These are phyloP conservation scores for Saturnispora saitoi DNA, from an alignment of 805 yeast genomes.

Conservation along the genomic window DNA sequence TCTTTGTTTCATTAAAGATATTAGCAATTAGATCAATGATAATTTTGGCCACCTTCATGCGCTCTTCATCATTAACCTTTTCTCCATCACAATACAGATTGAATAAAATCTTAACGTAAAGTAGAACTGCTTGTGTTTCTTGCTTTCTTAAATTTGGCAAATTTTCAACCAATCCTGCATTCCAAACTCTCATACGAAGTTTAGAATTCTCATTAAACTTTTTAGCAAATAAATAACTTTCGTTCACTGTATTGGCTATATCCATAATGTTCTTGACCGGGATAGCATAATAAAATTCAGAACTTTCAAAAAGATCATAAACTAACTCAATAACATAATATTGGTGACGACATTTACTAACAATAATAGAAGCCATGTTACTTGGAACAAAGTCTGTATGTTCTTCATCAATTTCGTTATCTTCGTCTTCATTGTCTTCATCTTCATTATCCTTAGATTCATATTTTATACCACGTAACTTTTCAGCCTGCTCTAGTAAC, in stretches of 20 bases:
- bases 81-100: slow-evolving; percentile 62
- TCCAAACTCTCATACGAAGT: slow-evolving; percentile 79
- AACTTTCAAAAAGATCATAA: slow-evolving; percentile 68
- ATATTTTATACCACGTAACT: slow-evolving; percentile 12
- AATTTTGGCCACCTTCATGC: slow-evolving; percentile 42
- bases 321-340: slow-evolving; percentile 79
- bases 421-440: slow-evolving; percentile 15
- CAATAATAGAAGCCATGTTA: slow-evolving; percentile 55
- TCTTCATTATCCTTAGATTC: slow-evolving; percentile 16
- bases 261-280: slow-evolving; percentile 58
- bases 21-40: slow-evolving; percentile 62
- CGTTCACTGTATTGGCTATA: slow-evolving; percentile 51
- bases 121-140: slow-evolving; percentile 85
- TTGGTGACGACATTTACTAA: slow-evolving; percentile 87
- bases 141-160: slow-evolving; percentile 87
- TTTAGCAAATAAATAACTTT: slow-evolving; percentile 75
- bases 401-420: slow-evolving; percentile 9
- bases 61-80: slow-evolving; percentile 39
- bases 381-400: slow-evolving; percentile 15
- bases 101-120: slow-evolving; percentile 72
- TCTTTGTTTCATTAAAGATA: slow-evolving; percentile 61
- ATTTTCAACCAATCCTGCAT: slow-evolving; percentile 85
- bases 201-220: slow-evolving; percentile 85
- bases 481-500: slow-evolving; percentile 17
- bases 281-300: slow-evolving; percentile 55